Base-by-base conservation (phyloP, 2,329 filamentous ascomycete species). In the Sclerotiophoma versabilis region DNA sequence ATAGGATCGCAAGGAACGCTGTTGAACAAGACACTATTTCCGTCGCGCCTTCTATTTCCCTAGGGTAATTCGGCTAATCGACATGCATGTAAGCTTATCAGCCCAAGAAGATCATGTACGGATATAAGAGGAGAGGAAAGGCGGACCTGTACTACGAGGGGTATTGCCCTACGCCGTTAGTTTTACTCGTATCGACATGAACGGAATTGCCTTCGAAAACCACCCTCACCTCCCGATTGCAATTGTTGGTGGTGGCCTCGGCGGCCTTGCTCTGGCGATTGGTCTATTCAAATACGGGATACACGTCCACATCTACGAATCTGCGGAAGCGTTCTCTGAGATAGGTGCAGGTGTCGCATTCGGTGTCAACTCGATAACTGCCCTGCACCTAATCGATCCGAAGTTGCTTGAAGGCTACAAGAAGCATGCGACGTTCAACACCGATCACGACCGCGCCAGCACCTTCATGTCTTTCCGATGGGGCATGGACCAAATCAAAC, bases 381-480 rank as follows among this genome's bases (percentile, higher is more conserved):
- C 77, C 6, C 77, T 80, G 63, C 72, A 76, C 36, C 61, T 77
- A 8, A 76, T 78, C 49, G 76, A 79, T 45, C 47, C 65, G 14
- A 60, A 63, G 7, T 74, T 79, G 33, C 69, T 74, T 5, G 59
- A 65, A 32, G 60, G 67, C 54, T 80, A 79, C 52, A 69, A 77
- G 54, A 61, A 63, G 8, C 72, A 77, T 33, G 74, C 73, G 37
- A 74, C 74, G 10, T 71, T 66, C 22, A 79, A 80, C 52, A 66
- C 73, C 47, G 70, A 60, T 23, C 65, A 67, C 0, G 67, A 73
- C 14, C 73, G 75, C 22, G 61, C 70, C 42, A 66, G 79, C 51
- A 71, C 74, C 41, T 68, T 78, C 49, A 75, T 78, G 53, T 39
- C 51, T 34, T 49, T 44, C 23, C 39, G 51, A 36, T 54, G 51